These are phyloP conservation scores for Flammula alnicola DNA, from an alignment of 1,284 basidiomycete species.

Conservation along the genomic window DNA sequence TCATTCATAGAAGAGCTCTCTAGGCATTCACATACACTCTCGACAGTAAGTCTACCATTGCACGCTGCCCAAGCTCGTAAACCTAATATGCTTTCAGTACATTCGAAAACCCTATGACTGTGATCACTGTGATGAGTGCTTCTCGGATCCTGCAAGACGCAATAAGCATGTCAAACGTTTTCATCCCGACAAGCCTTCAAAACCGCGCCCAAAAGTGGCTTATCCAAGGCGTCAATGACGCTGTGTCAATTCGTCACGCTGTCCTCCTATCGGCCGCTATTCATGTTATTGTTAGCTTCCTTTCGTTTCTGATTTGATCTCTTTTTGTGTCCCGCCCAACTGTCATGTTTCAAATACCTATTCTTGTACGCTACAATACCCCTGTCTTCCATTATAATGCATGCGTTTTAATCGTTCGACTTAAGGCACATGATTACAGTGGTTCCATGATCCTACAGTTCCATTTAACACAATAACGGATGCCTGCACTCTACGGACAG, in stretches of 20 bases:
- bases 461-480: too few relatives aligned
- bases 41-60: slow-evolving; percentile 53
- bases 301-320: too few relatives aligned
- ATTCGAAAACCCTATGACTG: slow-evolving; percentile 5
- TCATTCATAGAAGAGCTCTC: slow-evolving; percentile 53
- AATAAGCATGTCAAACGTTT: slow-evolving; percentile 13
- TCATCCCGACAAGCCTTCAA: slow-evolving; percentile 10
- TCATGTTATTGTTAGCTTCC: not conserved
- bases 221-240: slow-evolving; percentile 2
- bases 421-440: too few relatives aligned
- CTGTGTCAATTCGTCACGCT: not conserved
- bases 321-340: too few relatives aligned
- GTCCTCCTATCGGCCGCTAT: not conserved
- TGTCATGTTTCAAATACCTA: not conserved
- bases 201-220: slow-evolving; percentile 3
- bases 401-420: too few relatives aligned
- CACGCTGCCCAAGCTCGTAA: not conserved
- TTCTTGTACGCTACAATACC: not conserved
- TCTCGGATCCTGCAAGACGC: slow-evolving; percentile 20
- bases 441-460: too few relatives aligned
- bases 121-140: slow-evolving; percentile 9
- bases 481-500: too few relatives aligned
- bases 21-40: slow-evolving; percentile 59
- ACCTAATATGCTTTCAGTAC: slow-evolving; percentile 1
- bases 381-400: too few relatives aligned